A percentile compares a stretch with the other conserved stretches of the same genome.
Conservation (phyloP, 2,329 filamentous ascomycete genomes). For the Talaromyces amestolkiae region DNA sequence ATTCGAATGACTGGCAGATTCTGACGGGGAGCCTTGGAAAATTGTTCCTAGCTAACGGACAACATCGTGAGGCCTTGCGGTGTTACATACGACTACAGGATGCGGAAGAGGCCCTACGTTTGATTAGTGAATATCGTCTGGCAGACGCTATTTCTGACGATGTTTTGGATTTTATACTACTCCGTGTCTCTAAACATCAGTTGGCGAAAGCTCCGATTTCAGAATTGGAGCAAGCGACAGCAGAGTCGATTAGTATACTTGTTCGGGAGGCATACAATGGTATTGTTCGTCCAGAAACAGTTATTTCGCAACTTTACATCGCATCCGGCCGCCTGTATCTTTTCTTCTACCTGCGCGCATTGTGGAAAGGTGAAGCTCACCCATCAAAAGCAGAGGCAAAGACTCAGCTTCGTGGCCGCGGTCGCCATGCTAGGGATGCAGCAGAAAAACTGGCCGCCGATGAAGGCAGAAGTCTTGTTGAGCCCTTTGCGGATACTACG, state of each 20-base stretch:
- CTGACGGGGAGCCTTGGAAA: constrained; percentile 84
- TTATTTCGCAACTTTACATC: constrained; percentile 72
- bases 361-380: constrained; percentile 76
- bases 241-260: constrained; percentile 79
- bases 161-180: constrained; percentile 80
- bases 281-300: constrained; percentile 71
- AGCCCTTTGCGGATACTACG: constrained; percentile 82
- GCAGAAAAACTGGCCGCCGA: constrained; percentile 50
- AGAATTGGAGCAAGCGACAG: constrained; percentile 75
- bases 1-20: constrained; percentile 83
- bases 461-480: constrained; percentile 68
- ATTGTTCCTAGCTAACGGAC: constrained; percentile 76
- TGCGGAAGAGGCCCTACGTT: constrained; percentile 78
- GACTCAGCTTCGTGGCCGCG: constrained; percentile 33
- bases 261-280: constrained; percentile 90
- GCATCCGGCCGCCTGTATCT: constrained; percentile 71
- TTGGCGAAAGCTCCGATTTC: constrained; percentile 61
- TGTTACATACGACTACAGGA: constrained; percentile 91
- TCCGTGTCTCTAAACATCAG: constrained; percentile 75
- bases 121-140: constrained; percentile 87
- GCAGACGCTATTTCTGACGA: constrained; percentile 86
- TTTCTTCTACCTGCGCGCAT: constrained; percentile 83
- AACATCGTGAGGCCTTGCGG: constrained; percentile 77
- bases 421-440: constrained; percentile 40
- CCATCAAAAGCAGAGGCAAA: constrained; percentile 32